Percentiles rank a stretch among this genome's conserved stretches.
These are phyloP conservation scores for Barnettozyma populi DNA, from an alignment of 805 yeast species.

Conservation along the genomic window DNA sequence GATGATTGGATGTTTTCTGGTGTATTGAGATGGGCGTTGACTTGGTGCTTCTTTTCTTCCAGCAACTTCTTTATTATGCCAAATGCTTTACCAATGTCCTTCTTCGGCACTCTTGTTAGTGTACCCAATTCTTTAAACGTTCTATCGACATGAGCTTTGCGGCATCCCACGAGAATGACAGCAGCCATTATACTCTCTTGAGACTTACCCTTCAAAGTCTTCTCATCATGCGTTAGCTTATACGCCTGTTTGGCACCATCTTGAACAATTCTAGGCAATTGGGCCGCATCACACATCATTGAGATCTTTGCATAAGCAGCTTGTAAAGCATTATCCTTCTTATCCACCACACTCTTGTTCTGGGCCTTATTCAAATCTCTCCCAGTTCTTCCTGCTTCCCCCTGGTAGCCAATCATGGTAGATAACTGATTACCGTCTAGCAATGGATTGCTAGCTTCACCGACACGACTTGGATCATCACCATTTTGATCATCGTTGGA, in stretches of 20 bases:
- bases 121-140: constrained; percentile 96
- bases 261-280: constrained; percentile 89
- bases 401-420: constrained; percentile 85
- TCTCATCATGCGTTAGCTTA: constrained; percentile 84
- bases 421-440: constrained; percentile 88
- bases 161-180: constrained; percentile 88
- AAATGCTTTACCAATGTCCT: constrained; percentile 90
- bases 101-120: constrained; percentile 85
- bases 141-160: constrained; percentile 90
- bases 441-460: constrained; percentile 92
- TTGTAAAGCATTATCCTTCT: constrained; percentile 79
- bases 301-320: constrained; percentile 88
- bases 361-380: constrained; percentile 89
- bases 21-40: constrained; percentile 19
- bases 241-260: constrained; percentile 97
- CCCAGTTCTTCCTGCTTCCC: constrained; percentile 74
- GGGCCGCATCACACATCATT: constrained; percentile 96
- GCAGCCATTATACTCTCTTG: constrained; percentile 96
- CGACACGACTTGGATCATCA: constrained; percentile 98
- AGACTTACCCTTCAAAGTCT: constrained; percentile 80
- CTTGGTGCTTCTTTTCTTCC: constrained; percentile 34
- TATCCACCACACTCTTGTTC: constrained; percentile 77
- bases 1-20: constrained; percentile 54
- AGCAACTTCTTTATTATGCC: constrained; percentile 73
- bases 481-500: constrained; percentile 97